Percentiles rank a stretch among this genome's conserved stretches.
Evolutionary conservation across 2,329 filamentous ascomycete genomes (phyloP).

Genomic region (Fusarium sarcochroum): DNA sequence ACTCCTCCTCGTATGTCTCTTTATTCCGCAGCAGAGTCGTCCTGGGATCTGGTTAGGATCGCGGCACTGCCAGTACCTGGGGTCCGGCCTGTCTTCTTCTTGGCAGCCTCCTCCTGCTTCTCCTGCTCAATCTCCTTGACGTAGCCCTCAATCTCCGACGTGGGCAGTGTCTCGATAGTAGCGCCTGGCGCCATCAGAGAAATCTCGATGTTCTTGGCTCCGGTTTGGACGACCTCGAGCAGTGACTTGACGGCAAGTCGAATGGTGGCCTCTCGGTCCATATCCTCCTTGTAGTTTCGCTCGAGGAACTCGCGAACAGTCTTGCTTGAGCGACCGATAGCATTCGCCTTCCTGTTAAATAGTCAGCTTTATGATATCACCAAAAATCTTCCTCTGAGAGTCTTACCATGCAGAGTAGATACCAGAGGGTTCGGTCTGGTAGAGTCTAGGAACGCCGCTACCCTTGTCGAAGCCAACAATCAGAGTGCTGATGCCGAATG

Average conservation of each 20-base stretch:
- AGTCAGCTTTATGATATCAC: conserved; percentile 24
- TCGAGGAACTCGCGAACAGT: conserved; percentile 99
- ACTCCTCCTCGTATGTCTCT: conserved; percentile 32
- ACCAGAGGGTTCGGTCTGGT: conserved; percentile 98
- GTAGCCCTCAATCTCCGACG: conserved; percentile 96
- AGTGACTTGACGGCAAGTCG: conserved; percentile 98
- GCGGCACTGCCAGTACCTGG: conserved; percentile 79
- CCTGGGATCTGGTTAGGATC: conserved; percentile 76
- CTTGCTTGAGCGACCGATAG: conserved; percentile 98
- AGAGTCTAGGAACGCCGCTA: conserved; percentile 88
- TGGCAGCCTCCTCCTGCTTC: conserved; percentile 98
- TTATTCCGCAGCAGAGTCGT: conserved; percentile 58
- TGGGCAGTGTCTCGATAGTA: conserved; percentile 90
- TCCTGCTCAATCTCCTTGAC: conserved; percentile 99
- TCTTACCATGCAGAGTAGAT: conserved; percentile 98
- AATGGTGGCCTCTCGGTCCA: conserved; percentile 96
- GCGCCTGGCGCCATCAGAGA: conserved; percentile 97
- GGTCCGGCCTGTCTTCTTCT: conserved; percentile 89
- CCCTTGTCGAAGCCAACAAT: conserved; percentile 98
- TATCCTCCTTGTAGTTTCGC: conserved; percentile 97
- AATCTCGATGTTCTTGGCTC: conserved; percentile 99
- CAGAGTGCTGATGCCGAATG: conserved; percentile 98
- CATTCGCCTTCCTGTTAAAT: conserved; percentile 91
- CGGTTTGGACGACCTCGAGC: conserved; percentile 97
- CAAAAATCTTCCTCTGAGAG: neutral